Conservation (phyloP, 768 basidiomycete species). For the Tricholoma sp. region DNA sequence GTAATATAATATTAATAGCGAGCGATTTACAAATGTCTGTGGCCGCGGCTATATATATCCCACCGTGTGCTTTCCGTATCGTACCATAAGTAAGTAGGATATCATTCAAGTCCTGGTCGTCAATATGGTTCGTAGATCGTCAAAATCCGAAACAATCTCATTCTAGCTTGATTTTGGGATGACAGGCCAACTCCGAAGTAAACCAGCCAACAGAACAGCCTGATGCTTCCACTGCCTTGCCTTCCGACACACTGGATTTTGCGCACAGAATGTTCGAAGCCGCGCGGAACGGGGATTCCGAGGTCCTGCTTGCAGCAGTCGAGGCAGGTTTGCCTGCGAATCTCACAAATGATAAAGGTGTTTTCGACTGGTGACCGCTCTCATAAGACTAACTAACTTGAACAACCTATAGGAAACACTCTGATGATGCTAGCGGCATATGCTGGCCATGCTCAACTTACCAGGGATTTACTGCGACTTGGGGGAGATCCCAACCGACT, state of each 20-base stretch:
- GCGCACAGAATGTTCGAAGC: slow-evolving; percentile 75
- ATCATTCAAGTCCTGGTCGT: not conserved
- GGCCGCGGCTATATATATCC: too few relatives aligned
- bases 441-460: slow-evolving; percentile 54
- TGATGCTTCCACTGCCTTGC: slow-evolving; percentile 20
- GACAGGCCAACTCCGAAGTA: not conserved
- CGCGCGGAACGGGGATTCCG: slow-evolving; percentile 53
- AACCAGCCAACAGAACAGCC: slow-evolving; percentile 6
- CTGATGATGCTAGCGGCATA: slow-evolving; percentile 78
- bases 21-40: too few relatives aligned
- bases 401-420: slow-evolving; percentile 55
- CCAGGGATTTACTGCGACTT: slow-evolving; percentile 45
- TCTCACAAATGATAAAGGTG: slow-evolving; percentile 69
- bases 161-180: not conserved
- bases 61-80: too few relatives aligned
- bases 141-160: not conserved
- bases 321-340: slow-evolving; percentile 68
- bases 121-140: slow-evolving; percentile 6
- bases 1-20: not conserved
- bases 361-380: not conserved
- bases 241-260: slow-evolving; percentile 43
- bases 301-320: slow-evolving; percentile 52
- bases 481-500: slow-evolving; percentile 63
- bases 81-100: too few relatives aligned
- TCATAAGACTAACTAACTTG: not conserved